Base-by-base conservation (phyloP, 202 grass and related monocot species). In the Hordeum pubiflorum region DNA sequence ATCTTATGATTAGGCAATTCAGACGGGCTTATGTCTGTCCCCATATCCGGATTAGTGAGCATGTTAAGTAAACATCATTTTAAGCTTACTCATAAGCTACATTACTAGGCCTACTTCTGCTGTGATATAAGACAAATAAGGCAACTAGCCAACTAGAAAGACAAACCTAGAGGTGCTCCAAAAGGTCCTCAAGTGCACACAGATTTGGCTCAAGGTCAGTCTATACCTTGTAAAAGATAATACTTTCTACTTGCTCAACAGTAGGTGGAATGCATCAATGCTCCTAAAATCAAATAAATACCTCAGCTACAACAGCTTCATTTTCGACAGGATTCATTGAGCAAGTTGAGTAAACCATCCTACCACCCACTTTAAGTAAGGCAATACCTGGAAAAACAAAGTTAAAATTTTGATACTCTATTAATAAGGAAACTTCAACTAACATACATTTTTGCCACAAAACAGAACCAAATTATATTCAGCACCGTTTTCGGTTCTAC, bases 241-340 rank as follows among this genome's bases (percentile, higher is more conserved):
- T 56, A 10, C 44, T 50, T 80, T 10, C 13, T 54, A 76, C 43
- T 62, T 58, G 38, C 66, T 59, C 21, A 68, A 21, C 14, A 31
- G 26, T 31, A 69, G 58, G 62, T 54, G 61, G 10, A 57, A 20
- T 72, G 7, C 14, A 77, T 26, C 40, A 36, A 58, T 72, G 32
- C 50, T 56, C 7, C 62, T 78, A 67, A 23, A 56, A 46, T 34
- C 40, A 58, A 41, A 39, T 24, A 83, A 74, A 64, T 64, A 94
- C 95, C 92, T 95, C 95, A 20, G 88, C 88, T 58, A 95, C 78
- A 58, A 93, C 95, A 81, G 90, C 95, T 84, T 94, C 95, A 86
- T 98, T 94, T 89, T 98, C 95, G 83, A 98, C 84, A 50, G 95
- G 95, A 88, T 98, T 98, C 95, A 98, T 91, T 74, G 92, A 98